phyloP scores from a whole-genome alignment of 352 stramenopile genomes.

The Pythium myriotylum region DNA sequence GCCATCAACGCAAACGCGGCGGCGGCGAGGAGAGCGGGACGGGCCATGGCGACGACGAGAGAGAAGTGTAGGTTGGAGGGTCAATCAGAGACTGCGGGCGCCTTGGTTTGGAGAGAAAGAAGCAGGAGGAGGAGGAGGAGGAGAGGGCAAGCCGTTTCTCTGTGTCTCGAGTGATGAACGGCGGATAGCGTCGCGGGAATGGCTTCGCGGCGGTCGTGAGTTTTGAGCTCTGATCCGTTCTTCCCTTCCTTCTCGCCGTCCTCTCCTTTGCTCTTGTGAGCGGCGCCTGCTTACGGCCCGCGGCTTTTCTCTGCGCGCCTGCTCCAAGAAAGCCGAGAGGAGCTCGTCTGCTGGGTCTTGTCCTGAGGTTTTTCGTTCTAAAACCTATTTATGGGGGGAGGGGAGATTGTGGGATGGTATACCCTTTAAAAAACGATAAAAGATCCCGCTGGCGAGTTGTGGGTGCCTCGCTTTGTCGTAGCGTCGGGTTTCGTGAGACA shows the following conservation, averaged over 20 bases:
- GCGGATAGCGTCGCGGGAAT: neutral
- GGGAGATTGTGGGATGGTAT: neutral
- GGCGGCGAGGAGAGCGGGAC: slow-evolving; percentile 20
- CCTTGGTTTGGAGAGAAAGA: neutral
- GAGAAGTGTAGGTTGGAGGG: neutral
- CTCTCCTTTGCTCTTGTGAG: neutral
- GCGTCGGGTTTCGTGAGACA: neutral
- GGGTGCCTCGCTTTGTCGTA: neutral
- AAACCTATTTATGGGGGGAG: neutral
- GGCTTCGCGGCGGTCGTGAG: neutral
- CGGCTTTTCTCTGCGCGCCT: neutral
- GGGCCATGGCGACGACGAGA: slow-evolving; percentile 21
- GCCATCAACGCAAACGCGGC: slow-evolving; percentile 1
- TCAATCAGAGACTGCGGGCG: neutral
- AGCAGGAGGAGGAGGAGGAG: no score
- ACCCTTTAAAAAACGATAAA: neutral
- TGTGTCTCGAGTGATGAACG: neutral
- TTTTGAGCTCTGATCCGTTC: neutral
- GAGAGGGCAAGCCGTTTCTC: neutral
- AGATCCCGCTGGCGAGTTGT: neutral
- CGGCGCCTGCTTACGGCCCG: neutral
- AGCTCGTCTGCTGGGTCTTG: slow-evolving; percentile 1
- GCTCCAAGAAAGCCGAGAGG: no score
- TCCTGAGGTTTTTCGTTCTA: neutral
- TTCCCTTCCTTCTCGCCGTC: neutral